These are phyloP conservation scores for Radiomyces spectabilis DNA, from an alignment of 192 early-diverging fungal genomes.

Conservation along the genomic window DNA sequence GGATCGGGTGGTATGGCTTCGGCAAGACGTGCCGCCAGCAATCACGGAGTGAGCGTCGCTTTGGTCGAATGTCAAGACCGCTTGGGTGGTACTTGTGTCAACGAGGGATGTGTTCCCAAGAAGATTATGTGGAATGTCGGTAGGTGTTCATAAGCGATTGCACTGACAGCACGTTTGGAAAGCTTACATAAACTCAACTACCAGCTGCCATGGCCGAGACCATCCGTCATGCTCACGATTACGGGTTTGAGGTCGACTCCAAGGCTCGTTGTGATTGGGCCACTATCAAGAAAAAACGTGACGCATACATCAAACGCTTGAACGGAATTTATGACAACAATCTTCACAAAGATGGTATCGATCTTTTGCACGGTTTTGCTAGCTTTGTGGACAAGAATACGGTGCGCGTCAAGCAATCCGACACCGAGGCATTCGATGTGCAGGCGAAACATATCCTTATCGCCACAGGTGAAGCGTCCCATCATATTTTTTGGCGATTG, in stretches of 20 bases:
- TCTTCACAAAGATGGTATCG: constrained; percentile 75
- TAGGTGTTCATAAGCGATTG: constrained; percentile 18
- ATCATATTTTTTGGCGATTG: constrained; percentile 50
- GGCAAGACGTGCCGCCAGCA: constrained; percentile 77
- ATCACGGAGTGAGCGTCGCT: constrained; percentile 86
- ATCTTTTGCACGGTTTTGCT: constrained; percentile 78
- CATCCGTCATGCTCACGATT: constrained; percentile 78
- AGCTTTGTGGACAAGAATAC: constrained; percentile 71
- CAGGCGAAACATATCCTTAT: constrained; percentile 81
- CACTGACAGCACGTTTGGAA: background rate
- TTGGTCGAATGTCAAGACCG: constrained; percentile 69
- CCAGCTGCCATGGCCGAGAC: constrained; percentile 76
- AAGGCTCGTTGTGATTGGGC: constrained; percentile 77
- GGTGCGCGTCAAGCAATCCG: constrained; percentile 38
- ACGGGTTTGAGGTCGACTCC: constrained; percentile 58
- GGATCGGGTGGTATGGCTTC: constrained; percentile 60
- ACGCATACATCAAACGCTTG: constrained; percentile 89
- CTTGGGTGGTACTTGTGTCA: constrained; percentile 86
- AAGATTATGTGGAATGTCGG: constrained; percentile 93
- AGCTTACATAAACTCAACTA: background rate
- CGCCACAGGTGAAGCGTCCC: no score
- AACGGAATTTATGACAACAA: constrained; percentile 97
- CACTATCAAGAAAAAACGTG: constrained; percentile 78
- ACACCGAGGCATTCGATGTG: constrained; percentile 11
- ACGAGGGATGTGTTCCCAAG: constrained; percentile 86